Base-by-base conservation (phyloP, 805 yeast genomes). In the Ogataea paradorogensis region DNA sequence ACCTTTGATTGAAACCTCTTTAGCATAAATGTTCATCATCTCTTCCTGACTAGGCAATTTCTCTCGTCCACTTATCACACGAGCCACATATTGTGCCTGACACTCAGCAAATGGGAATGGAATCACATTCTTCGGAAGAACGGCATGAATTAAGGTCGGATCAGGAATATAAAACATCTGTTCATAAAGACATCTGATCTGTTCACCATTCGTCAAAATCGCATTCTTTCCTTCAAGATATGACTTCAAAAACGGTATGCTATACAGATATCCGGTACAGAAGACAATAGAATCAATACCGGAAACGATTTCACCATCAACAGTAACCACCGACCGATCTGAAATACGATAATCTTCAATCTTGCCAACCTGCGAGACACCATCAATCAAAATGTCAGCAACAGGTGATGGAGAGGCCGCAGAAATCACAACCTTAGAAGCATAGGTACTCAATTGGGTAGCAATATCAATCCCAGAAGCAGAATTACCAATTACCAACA, bases 191-290 rank as follows among this genome's bases (percentile, higher is more conserved):
- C 62, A 58, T 29, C 66, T 62, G 10, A 73, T 55, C 29, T 62
- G 61, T 15, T 46, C 46, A 5, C 77, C 76, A 40, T 64, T 56
- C 9, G 56, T 52, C 24, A 53, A 37, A 7, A 61, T 41, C 2
- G 63, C 50, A 11, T 51, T 21, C 15, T 52, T 57, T 8, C 62
- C 61, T 9, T 43, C 50, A 7, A 37, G 16, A 38, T 62, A 63
- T 23, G 47, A 47, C 30, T 73, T 69, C 35, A 86, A 58, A 50
- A 76, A 83, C 15, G 95, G 93, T 40, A 76, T 67, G 26, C 77
- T 72, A 52, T 79, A 79, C 32, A 77, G 65, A 58, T 84, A 86
- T 1, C 95, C 95, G 0, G 95, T 85, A 35, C 86, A 84, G 56
- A 80, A 83, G 8, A 85, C 64, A 8, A 86, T 64, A 15, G 55